These are phyloP conservation scores for Hyphopichia burtonii DNA, from an alignment of 1,139 yeast species.

Conservation along the genomic window DNA sequence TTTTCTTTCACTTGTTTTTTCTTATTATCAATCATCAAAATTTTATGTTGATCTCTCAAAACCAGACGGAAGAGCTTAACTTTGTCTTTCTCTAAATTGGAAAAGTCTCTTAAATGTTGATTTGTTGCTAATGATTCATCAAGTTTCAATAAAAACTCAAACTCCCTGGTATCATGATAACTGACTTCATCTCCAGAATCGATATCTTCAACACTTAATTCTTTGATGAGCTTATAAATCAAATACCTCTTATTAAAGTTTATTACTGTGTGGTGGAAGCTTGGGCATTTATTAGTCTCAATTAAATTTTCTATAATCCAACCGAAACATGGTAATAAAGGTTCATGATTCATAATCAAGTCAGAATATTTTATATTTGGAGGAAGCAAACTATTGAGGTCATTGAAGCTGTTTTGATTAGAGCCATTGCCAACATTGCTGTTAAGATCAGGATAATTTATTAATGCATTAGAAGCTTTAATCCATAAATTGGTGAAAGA, in stretches of 20 bases:
- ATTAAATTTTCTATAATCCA: constrained; percentile 48
- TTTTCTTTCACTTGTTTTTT: constrained; percentile 28
- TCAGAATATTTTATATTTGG: constrained; percentile 23
- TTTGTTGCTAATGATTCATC: constrained; percentile 36
- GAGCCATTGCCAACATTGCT: constrained; percentile 6
- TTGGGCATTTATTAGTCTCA: constrained; percentile 37
- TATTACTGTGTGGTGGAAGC: constrained; percentile 26
- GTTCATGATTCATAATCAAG: constrained; percentile 32
- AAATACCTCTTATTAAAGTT: constrained; percentile 47
- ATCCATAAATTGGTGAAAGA: constrained; percentile 66
- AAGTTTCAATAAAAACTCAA: constrained; percentile 44
- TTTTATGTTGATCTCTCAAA: constrained; percentile 34
- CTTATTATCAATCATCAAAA: constrained; percentile 33
- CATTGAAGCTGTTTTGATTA: constrained; percentile 23
- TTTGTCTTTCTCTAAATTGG: constrained; percentile 26
- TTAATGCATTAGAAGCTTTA: constrained; percentile 41
- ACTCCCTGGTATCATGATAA: constrained; percentile 42
- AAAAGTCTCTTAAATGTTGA: constrained; percentile 27
- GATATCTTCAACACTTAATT: constrained; percentile 39
- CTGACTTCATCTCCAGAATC: constrained; percentile 21
- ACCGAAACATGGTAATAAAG: constrained; percentile 78
- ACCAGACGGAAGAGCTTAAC: constrained; percentile 30
- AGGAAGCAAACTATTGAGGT: constrained; percentile 39
- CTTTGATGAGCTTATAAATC: constrained; percentile 41
- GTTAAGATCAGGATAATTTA: constrained; percentile 24